Percentiles rank a stretch among this genome's conserved stretches.
Evolutionary conservation across 805 yeast species (phyloP).

Genomic region (Phaffomyces thermotolerans): DNA sequence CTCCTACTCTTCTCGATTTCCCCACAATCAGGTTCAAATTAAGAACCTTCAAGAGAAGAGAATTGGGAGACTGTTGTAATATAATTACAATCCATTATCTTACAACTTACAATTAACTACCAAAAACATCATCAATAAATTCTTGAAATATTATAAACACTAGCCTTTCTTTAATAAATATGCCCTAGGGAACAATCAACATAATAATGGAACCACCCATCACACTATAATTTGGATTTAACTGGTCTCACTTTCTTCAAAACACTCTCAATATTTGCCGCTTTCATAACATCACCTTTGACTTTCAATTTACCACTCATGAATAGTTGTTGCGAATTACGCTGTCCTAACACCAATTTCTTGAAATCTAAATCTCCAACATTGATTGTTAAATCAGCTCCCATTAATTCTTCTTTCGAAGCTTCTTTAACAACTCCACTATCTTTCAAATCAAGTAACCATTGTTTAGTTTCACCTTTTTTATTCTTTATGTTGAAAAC

Average conservation of each 20-base stretch:
- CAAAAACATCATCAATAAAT: too few relatives aligned
- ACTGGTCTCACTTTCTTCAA: constrained; percentile 45
- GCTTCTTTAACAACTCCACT: constrained; percentile 37
- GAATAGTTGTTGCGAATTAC: constrained; percentile 78
- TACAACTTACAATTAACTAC: too few relatives aligned
- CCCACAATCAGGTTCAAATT: too few relatives aligned
- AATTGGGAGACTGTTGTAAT: too few relatives aligned
- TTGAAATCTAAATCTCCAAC: constrained; percentile 64
- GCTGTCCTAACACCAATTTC: constrained; percentile 67
- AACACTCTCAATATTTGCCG: constrained; percentile 64
- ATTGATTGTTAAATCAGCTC: constrained; percentile 57
- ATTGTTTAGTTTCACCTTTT: constrained; percentile 44
- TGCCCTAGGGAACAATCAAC: too few relatives aligned
- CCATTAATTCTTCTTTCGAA: constrained; percentile 38
- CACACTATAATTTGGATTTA: constrained; percentile 34
- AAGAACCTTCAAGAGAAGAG: too few relatives aligned
- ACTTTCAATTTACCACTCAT: constrained; percentile 81
- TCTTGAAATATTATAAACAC: too few relatives aligned
- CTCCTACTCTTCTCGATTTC: too few relatives aligned
- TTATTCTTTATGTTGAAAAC: constrained; percentile 62
- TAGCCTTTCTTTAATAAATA: too few relatives aligned
- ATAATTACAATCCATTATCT: too few relatives aligned
- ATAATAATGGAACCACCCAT: too few relatives aligned
- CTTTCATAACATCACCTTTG: constrained; percentile 89
- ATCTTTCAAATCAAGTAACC: constrained; percentile 63